Conservation (phyloP, 495 filamentous ascomycete species). For the Xeromyces bisporus region DNA sequence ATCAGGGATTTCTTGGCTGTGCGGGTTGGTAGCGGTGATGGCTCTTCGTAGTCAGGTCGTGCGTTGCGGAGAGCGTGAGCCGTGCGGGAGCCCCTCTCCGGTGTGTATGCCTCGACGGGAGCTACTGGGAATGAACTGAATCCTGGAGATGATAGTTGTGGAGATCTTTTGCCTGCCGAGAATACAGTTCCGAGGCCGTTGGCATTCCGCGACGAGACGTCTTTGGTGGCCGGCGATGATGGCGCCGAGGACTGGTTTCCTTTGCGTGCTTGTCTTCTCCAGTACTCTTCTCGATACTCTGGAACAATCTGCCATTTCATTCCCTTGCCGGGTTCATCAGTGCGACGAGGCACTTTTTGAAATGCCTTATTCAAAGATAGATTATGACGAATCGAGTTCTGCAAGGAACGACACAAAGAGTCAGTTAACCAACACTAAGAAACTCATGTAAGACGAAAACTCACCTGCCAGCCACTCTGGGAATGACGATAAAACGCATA, state of each 20-base stretch:
- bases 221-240: constrained; percentile 29
- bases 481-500: constrained; percentile 85
- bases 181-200: constrained; percentile 30
- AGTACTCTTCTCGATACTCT: constrained; percentile 60
- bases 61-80: constrained; percentile 21
- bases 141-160: constrained; percentile 31
- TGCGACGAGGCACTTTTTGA: constrained; percentile 74
- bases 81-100: constrained; percentile 27
- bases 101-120: constrained; percentile 31
- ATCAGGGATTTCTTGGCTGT: too few species aligned
- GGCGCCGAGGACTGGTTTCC: constrained; percentile 30
- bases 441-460: constrained; percentile 8
- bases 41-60: constrained; percentile 35
- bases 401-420: not conserved
- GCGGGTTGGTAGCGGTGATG: constrained; percentile 35
- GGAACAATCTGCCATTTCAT: constrained; percentile 94
- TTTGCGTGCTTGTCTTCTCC: constrained; percentile 39
- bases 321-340: constrained; percentile 92
- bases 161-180: constrained; percentile 32
- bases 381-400: constrained; percentile 96
- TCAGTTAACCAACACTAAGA: too few species aligned
- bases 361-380: constrained; percentile 87
- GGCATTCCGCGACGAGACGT: constrained; percentile 12
- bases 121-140: constrained; percentile 32
- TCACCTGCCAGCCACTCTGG: constrained; percentile 75